Evolutionary conservation across 306 rosid genomes (phyloP).

Genomic region (Sophora flavescens): DNA sequence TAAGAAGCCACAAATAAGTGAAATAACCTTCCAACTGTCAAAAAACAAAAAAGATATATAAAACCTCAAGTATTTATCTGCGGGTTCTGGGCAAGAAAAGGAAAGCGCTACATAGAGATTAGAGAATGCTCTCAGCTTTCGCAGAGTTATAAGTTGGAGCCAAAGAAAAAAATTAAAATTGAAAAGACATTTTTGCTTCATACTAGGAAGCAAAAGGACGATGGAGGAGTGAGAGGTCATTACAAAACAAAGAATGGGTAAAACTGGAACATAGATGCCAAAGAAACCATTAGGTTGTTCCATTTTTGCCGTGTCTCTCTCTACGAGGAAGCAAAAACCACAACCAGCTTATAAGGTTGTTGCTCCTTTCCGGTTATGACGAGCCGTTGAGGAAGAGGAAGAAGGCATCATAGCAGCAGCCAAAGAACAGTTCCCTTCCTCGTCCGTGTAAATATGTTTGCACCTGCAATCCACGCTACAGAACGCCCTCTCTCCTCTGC

Average conservation of each 20-base stretch:
- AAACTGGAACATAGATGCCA: constrained; percentile 38
- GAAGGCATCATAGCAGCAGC: constrained; percentile 56
- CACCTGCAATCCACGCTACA: constrained; percentile 96
- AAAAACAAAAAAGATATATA: neutral
- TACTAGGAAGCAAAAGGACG: constrained; percentile 64
- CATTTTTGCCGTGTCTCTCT: neutral
- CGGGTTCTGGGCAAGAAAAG: constrained; percentile 5
- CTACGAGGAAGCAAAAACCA: constrained; percentile 48
- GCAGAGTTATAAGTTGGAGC: constrained; percentile 24
- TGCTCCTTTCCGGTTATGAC: constrained; percentile 55
- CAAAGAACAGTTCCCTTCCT: constrained; percentile 61
- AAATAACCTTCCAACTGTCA: constrained; percentile 21
- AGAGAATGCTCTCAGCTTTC: constrained; percentile 40
- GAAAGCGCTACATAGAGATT: constrained; percentile 36
- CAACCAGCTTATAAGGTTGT: constrained; percentile 57
- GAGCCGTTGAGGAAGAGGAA: constrained; percentile 52
- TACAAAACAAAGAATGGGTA: constrained; percentile 49
- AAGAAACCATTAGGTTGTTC: neutral
- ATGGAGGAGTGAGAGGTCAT: constrained; percentile 46
- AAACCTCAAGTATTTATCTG: neutral
- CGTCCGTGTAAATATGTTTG: constrained; percentile 89
- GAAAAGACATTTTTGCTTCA: constrained; percentile 66
- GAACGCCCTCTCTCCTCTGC: constrained; percentile 89
- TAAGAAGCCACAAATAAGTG: constrained; percentile 44
- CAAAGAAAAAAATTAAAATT: constrained; percentile 27